Evolutionary conservation across 1,284 basidiomycete species (phyloP).

Genomic region (Neolentinus lepideus): DNA sequence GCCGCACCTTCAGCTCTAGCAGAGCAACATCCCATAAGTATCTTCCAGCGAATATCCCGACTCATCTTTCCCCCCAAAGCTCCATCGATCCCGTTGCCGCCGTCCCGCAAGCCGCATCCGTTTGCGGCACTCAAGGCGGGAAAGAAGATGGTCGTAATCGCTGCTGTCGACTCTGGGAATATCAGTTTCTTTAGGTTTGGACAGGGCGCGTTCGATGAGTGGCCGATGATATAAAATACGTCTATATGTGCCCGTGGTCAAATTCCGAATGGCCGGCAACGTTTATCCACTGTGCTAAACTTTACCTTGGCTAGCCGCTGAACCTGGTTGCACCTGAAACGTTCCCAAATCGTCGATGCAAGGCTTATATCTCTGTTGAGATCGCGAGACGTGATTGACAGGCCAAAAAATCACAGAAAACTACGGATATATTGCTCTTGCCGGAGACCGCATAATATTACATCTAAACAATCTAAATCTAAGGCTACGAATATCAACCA

Average conservation of each 20-base stretch:
- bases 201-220: constrained; percentile 79
- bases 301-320: too few species aligned
- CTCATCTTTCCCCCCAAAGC: constrained; percentile 21
- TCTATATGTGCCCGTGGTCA: not conserved
- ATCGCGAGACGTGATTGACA: too few species aligned
- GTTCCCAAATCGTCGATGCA: too few species aligned
- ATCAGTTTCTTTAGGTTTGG: constrained; percentile 88
- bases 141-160: constrained; percentile 80
- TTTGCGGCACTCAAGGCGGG: constrained; percentile 81
- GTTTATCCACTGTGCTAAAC: too few species aligned
- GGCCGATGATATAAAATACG: constrained; percentile 47
- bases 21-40: not conserved
- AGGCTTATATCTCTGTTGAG: too few species aligned
- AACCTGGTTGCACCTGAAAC: too few species aligned
- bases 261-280: too few species aligned
- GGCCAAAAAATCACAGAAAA: too few species aligned
- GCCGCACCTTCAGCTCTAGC: not conserved
- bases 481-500: too few species aligned
- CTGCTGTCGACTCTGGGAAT: constrained; percentile 85
- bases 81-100: constrained; percentile 18
- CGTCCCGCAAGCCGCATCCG: constrained; percentile 43
- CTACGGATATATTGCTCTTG: too few species aligned
- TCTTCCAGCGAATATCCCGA: constrained; percentile 7
- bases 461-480: too few species aligned
- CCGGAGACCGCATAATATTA: too few species aligned